Evolutionary conservation across 352 stramenopile species (phyloP).

Genomic region (Globisporangium abappressorium): DNA sequence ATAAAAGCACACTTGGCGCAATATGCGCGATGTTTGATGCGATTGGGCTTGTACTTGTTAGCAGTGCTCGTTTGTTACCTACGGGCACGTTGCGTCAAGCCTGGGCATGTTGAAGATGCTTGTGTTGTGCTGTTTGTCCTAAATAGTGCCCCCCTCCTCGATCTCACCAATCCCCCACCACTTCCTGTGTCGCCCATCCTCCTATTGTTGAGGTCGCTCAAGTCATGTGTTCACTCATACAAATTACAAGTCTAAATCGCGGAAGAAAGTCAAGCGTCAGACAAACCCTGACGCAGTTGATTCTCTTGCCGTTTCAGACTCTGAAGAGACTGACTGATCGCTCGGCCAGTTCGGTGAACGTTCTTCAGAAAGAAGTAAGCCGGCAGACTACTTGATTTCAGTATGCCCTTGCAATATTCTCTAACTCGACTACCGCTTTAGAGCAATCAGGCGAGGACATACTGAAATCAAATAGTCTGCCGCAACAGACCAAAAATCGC

Average conservation of each 20-base stretch:
- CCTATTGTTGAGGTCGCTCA: neutral
- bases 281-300: neutral
- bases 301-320: neutral
- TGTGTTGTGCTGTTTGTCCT: neutral
- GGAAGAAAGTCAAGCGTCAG: neutral
- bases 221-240: neutral
- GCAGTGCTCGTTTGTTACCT: neutral
- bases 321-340: neutral
- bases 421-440: no score
- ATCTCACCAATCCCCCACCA: neutral
- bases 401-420: no score
- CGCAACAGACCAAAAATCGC: no score
- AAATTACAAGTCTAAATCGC: neutral
- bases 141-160: neutral
- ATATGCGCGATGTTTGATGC: neutral
- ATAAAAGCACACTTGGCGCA: neutral
- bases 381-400: no score
- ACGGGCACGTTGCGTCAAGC: neutral
- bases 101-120: neutral
- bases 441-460: no score
- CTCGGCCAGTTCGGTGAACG: neutral
- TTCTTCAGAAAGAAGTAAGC: neutral
- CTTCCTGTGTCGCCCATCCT: neutral
- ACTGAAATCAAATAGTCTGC: no score
- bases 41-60: no score